Percentiles rank a stretch among this genome's conserved stretches.
These are phyloP conservation scores for Mucor sp. DNA, from an alignment of 371 early-diverging fungal species.

Conservation along the genomic window DNA sequence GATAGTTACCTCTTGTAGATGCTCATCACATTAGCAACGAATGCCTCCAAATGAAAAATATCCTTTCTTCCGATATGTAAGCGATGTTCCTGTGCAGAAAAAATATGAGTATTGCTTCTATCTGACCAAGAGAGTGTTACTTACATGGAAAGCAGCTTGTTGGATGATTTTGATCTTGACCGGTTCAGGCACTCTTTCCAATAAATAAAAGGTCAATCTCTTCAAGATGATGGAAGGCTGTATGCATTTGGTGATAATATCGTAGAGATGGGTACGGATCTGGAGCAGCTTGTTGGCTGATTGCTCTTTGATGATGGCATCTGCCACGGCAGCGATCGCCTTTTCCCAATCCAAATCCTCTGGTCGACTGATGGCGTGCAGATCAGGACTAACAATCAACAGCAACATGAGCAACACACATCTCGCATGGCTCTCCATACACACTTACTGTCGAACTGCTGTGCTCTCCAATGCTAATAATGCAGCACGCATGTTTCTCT, in stretches of 20 bases:
- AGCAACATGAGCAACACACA: background rate
- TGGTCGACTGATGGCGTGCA: constrained; percentile 55
- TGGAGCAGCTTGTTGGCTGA: constrained; percentile 67
- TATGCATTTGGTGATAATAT: constrained; percentile 89
- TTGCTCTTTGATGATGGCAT: constrained; percentile 74
- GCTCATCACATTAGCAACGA: constrained; percentile 88
- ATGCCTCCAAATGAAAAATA: constrained; percentile 98
- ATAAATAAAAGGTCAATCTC: constrained; percentile 73
- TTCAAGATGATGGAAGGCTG: constrained; percentile 74
- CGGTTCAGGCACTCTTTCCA: constrained; percentile 60
- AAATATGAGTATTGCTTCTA: background rate
- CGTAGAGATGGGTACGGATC: constrained; percentile 83
- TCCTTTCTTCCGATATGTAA: constrained; percentile 88
- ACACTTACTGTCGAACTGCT: constrained; percentile 70
- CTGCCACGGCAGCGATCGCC: constrained; percentile 71
- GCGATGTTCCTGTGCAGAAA: constrained; percentile 73
- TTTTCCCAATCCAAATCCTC: constrained; percentile 91
- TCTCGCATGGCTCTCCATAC: constrained; percentile 24
- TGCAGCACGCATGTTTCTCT: constrained; percentile 91
- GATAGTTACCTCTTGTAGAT: constrained; percentile 52
- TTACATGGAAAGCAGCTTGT: constrained; percentile 82
- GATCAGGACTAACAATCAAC: constrained; percentile 21
- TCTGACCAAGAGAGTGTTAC: constrained; percentile 2
- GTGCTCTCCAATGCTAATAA: constrained; percentile 89
- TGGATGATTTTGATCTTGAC: constrained; percentile 70